phyloP scores from a whole-genome alignment of 768 basidiomycete species.

The Leccinum subgranulosum region DNA sequence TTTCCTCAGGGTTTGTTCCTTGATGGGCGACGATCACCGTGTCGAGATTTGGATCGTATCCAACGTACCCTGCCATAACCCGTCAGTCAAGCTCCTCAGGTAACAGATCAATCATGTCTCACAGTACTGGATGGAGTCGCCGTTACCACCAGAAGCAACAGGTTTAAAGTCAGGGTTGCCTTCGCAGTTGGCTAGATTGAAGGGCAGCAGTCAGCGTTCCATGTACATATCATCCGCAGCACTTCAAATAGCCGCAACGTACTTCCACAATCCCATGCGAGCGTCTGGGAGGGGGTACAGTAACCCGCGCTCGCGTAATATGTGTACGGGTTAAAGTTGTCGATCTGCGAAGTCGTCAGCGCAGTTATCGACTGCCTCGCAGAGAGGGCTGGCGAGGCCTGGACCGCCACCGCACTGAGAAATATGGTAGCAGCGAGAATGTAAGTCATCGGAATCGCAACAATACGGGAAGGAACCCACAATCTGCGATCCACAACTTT shows the following conservation, averaged over 20 bases:
- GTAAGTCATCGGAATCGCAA: constrained; percentile 14
- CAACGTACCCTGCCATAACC: constrained; percentile 45
- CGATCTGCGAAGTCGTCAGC: constrained; percentile 40
- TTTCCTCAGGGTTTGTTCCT: constrained; percentile 30
- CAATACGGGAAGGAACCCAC: not conserved
- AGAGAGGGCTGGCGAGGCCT: constrained; percentile 26
- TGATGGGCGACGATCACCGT: constrained; percentile 39
- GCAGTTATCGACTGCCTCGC: constrained; percentile 39
- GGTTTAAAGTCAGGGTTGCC: constrained; percentile 49
- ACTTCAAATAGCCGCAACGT: not conserved
- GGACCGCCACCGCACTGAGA: constrained; percentile 11
- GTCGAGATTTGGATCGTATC: constrained; percentile 40
- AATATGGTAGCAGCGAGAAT: constrained; percentile 13
- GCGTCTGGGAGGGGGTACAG: constrained; percentile 41
- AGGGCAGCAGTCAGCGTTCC: not conserved
- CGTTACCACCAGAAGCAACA: constrained; percentile 48
- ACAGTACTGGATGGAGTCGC: constrained; percentile 43
- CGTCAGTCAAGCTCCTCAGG: not conserved
- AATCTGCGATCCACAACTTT: not conserved
- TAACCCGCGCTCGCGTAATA: constrained; percentile 50
- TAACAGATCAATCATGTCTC: constrained; percentile 2
- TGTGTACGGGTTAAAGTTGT: constrained; percentile 45
- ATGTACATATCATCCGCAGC: not conserved
- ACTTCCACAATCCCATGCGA: constrained; percentile 54
- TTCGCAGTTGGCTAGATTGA: constrained; percentile 33